A percentile compares a stretch with the other conserved stretches of the same genome.
Conservation (phyloP, 306 rosid species). For the Psophocarpus tetragonolobus region DNA sequence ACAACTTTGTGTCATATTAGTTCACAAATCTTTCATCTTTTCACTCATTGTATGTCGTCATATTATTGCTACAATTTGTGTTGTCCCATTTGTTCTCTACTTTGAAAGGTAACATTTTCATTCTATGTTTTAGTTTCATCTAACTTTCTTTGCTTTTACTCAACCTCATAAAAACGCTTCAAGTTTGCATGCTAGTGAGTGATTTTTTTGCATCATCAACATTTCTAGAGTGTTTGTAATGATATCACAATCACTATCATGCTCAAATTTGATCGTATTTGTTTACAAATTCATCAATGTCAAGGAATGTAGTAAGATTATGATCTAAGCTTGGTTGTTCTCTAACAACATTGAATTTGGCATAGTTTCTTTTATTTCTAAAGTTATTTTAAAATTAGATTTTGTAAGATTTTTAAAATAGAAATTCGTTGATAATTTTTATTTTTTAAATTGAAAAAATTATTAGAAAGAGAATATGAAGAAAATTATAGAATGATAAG, state of each 20-base stretch:
- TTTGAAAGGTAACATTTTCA: slow-evolving; percentile 52
- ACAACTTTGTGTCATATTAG: too few relatives aligned
- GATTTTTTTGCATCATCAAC: too few relatives aligned
- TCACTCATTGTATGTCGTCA: slow-evolving; percentile 65
- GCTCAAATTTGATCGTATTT: too few relatives aligned
- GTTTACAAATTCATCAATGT: too few relatives aligned
- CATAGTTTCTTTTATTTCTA: neutral
- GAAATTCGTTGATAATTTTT: neutral
- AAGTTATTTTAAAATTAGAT: neutral
- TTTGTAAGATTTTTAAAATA: neutral
- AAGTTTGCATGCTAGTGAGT: too few relatives aligned
- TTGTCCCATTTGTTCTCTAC: slow-evolving; percentile 66
- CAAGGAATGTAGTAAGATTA: too few relatives aligned
- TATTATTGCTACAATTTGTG: slow-evolving; percentile 60
- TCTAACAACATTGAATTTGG: too few relatives aligned
- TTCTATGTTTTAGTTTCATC: neutral
- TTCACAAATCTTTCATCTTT: slow-evolving; percentile 57
- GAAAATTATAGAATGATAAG: neutral
- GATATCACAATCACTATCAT: too few relatives aligned
- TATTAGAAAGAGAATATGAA: neutral
- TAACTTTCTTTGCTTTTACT: neutral
- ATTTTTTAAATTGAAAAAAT: neutral
- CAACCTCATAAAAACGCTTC: too few relatives aligned
- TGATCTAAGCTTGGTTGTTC: too few relatives aligned
- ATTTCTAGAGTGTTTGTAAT: too few relatives aligned